phyloP scores from a whole-genome alignment of 495 filamentous ascomycete species.

The Podospora comata region DNA sequence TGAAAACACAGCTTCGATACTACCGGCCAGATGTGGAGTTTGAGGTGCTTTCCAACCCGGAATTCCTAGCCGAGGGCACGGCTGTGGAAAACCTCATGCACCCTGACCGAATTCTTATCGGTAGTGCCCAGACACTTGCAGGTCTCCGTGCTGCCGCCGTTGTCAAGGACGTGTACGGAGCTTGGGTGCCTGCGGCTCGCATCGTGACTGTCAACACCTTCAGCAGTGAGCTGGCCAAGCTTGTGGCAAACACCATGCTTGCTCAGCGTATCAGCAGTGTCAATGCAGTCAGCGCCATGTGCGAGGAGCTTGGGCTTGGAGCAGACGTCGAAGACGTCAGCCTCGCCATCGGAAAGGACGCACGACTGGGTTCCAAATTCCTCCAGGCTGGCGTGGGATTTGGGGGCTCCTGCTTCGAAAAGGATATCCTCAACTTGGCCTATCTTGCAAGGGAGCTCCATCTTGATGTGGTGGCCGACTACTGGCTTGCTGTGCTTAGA shows the following conservation, averaged over 20 bases:
- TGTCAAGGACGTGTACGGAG: conserved; percentile 62
- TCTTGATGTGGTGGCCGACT: conserved; percentile 69
- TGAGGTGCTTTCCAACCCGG: conserved; percentile 79
- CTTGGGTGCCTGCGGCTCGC: conserved; percentile 64
- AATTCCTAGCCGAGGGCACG: conserved; percentile 78
- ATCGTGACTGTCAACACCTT: conserved; percentile 74
- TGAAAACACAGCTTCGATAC: conserved; percentile 34
- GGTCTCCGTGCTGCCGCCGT: conserved; percentile 61
- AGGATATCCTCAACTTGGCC: conserved; percentile 72
- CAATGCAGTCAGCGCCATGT: conserved; percentile 76
- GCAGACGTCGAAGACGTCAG: conserved; percentile 73
- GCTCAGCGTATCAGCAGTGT: conserved; percentile 82
- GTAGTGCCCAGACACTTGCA: conserved; percentile 54
- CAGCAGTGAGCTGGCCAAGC: conserved; percentile 77
- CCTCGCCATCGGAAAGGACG: conserved; percentile 65
- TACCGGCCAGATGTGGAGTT: conserved; percentile 60
- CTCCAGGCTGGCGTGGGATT: conserved; percentile 77
- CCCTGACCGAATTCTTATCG: conserved; percentile 79
- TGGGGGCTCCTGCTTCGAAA: conserved; percentile 80
- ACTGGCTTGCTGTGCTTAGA: conserved; percentile 68
- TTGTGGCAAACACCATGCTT: conserved; percentile 77
- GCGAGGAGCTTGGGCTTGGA: conserved; percentile 63
- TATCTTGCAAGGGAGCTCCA: conserved; percentile 70
- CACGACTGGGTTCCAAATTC: conserved; percentile 68
- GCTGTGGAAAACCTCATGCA: conserved; percentile 66